phyloP scores from a whole-genome alignment of 2,329 filamentous ascomycete species.

The Penicillium sp. region DNA sequence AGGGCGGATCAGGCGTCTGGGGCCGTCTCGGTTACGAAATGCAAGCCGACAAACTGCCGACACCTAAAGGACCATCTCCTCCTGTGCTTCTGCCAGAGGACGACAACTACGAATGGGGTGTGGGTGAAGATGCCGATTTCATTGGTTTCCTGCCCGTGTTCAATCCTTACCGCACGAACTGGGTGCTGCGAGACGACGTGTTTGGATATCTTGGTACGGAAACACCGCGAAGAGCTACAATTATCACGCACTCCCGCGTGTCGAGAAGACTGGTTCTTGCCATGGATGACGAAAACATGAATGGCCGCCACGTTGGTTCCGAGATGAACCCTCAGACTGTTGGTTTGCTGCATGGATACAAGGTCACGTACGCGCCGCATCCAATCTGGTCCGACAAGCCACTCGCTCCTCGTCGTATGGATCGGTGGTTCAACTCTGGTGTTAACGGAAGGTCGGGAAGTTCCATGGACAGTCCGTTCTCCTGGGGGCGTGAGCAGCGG shows the following conservation, averaged over 20 bases:
- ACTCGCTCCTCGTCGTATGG: slow-evolving; percentile 20
- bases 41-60: slow-evolving; percentile 28
- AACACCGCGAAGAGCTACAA: slow-evolving; percentile 69
- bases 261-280: slow-evolving; percentile 68
- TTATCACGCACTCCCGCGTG: slow-evolving; percentile 62
- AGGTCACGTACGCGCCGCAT: slow-evolving; percentile 73
- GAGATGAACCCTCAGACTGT: slow-evolving; percentile 76
- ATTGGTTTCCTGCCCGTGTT: slow-evolving; percentile 90
- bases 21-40: slow-evolving; percentile 58
- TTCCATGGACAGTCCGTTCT: slow-evolving; percentile 30
- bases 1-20: slow-evolving; percentile 60
- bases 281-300: slow-evolving; percentile 70
- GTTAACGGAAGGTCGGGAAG: slow-evolving; percentile 28
- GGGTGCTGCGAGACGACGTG: slow-evolving; percentile 61
- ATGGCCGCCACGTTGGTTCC: slow-evolving; percentile 70
- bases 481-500: slow-evolving; percentile 29
- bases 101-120: slow-evolving; percentile 72
- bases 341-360: slow-evolving; percentile 71
- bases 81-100: slow-evolving; percentile 54
- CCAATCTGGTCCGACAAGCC: slow-evolving; percentile 73
- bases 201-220: slow-evolving; percentile 39
- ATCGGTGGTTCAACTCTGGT: slow-evolving; percentile 30
- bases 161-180: slow-evolving; percentile 80
- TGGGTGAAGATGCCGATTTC: slow-evolving; percentile 84
- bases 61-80: slow-evolving; percentile 61